Percentiles rank a stretch among this genome's conserved stretches.
phyloP scores from a whole-genome alignment of 495 filamentous ascomycete genomes.

The Podospora sp. region DNA sequence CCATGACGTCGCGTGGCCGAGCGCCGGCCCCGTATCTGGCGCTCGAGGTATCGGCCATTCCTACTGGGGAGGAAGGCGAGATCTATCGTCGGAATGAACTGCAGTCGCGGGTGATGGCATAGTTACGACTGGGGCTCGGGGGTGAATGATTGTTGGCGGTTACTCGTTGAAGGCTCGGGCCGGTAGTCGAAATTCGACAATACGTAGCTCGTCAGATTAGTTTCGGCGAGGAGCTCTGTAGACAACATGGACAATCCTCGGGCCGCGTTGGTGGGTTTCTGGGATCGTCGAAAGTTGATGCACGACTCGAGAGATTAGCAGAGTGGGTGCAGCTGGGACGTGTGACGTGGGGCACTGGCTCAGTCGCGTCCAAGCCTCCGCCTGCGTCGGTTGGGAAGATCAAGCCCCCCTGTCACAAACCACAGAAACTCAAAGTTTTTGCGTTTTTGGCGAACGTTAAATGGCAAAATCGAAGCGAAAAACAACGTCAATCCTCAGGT shows the following conservation, averaged over 20 bases:
- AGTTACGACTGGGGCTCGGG: slow-evolving; percentile 17
- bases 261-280: neutral
- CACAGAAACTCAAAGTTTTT: neutral
- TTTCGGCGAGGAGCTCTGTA: neutral
- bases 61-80: slow-evolving; percentile 25
- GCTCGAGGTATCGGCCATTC: slow-evolving; percentile 26
- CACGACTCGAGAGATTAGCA: slow-evolving; percentile 16
- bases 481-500: neutral
- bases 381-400: neutral
- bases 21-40: slow-evolving; percentile 12
- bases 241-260: neutral
- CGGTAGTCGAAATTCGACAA: neutral
- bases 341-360: slow-evolving; percentile 17
- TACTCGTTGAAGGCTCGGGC: neutral
- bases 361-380: slow-evolving; percentile 6
- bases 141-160: neutral
- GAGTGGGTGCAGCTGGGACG: slow-evolving; percentile 10
- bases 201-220: slow-evolving; percentile 5
- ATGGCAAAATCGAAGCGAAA: neutral
- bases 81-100: slow-evolving; percentile 3
- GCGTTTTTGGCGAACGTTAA: neutral
- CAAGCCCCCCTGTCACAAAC: neutral
- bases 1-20: slow-evolving; percentile 25
- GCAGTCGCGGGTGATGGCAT: slow-evolving; percentile 20
- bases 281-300: slow-evolving; percentile 7